A percentile compares a stretch with the other conserved stretches of the same genome.
Evolutionary conservation across 441 rosid genomes (phyloP).

Genomic region (Erysimum pusillum): DNA sequence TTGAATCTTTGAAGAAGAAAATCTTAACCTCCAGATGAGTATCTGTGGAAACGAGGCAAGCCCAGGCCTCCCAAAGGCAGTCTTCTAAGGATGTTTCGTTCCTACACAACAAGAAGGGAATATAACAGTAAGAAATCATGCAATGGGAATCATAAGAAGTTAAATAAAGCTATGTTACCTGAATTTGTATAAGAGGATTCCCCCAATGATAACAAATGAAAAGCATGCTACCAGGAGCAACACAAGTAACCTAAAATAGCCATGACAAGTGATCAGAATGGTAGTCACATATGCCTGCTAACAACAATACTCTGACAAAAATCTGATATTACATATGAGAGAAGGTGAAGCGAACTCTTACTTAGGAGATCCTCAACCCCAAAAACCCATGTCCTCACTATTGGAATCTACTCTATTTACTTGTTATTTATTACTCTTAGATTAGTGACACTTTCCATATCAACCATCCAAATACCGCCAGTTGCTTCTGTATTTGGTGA

Average conservation of each 20-base stretch:
- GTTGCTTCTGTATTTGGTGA: not conserved
- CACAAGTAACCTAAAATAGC: constrained; percentile 71
- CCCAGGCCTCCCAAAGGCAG: constrained; percentile 99
- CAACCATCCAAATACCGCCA: not conserved
- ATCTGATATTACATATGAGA: not conserved
- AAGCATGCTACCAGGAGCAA: constrained; percentile 81
- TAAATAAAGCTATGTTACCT: constrained; percentile 59
- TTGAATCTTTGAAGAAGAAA: constrained; percentile 30
- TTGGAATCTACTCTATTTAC: not conserved
- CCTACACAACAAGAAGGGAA: constrained; percentile 56
- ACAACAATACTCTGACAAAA: not conserved
- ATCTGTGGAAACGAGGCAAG: constrained; percentile 87
- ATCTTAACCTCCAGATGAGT: constrained; percentile 77
- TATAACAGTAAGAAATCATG: constrained; percentile 16
- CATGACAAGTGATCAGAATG: constrained; percentile 35
- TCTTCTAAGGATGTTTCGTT: constrained; percentile 75
- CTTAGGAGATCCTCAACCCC: constrained; percentile 1
- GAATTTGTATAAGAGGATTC: constrained; percentile 79
- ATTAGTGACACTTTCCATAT: not conserved
- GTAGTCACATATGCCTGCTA: not conserved
- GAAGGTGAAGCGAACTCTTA: not conserved
- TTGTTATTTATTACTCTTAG: not conserved
- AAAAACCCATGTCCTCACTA: not conserved
- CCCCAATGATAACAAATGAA: constrained; percentile 90
- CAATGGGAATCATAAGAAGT: constrained; percentile 17